These are phyloP conservation scores for Amanita pseudoporphyria DNA, from an alignment of 768 basidiomycete species.

Conservation along the genomic window DNA sequence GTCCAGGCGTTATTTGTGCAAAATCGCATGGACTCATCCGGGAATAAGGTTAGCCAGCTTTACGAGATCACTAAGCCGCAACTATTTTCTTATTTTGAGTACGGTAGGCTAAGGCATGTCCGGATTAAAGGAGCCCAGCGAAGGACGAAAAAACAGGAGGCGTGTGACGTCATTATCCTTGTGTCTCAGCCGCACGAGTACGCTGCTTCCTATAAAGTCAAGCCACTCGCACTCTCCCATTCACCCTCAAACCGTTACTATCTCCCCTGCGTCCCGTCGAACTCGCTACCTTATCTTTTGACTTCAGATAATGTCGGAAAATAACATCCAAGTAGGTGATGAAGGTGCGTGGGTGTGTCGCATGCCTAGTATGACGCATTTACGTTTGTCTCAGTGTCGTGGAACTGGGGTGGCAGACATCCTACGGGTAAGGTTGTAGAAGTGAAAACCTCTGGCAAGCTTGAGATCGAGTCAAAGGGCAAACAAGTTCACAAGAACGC, in stretches of 20 bases:
- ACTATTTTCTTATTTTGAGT: too few species aligned
- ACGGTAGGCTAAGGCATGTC: too few species aligned
- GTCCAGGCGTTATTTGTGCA: too few species aligned
- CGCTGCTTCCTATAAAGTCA: not conserved
- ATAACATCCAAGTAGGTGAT: constrained; percentile 18
- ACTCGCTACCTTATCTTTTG: not conserved
- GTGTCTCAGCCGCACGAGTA: not conserved
- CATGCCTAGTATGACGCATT: not conserved
- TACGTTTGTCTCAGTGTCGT: constrained; percentile 11
- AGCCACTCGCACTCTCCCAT: not conserved
- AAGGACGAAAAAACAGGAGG: too few species aligned
- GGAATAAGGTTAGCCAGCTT: too few species aligned
- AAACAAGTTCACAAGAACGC: constrained; percentile 20
- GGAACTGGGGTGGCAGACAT: constrained; percentile 18
- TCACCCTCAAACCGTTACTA: not conserved
- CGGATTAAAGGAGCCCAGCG: too few species aligned
- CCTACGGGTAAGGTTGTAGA: constrained; percentile 18
- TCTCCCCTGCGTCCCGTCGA: not conserved
- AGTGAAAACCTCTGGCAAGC: constrained; percentile 15
- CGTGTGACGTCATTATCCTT: not conserved
- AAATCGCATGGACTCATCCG: too few species aligned
- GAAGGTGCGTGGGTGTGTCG: constrained; percentile 12
- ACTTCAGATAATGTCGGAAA: constrained; percentile 14
- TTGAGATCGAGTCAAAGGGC: constrained; percentile 19
- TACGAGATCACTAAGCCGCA: too few species aligned